Percentiles rank a stretch among this genome's conserved stretches.
Evolutionary conservation across 805 yeast genomes (phyloP).

Genomic region (Candida awuae): DNA sequence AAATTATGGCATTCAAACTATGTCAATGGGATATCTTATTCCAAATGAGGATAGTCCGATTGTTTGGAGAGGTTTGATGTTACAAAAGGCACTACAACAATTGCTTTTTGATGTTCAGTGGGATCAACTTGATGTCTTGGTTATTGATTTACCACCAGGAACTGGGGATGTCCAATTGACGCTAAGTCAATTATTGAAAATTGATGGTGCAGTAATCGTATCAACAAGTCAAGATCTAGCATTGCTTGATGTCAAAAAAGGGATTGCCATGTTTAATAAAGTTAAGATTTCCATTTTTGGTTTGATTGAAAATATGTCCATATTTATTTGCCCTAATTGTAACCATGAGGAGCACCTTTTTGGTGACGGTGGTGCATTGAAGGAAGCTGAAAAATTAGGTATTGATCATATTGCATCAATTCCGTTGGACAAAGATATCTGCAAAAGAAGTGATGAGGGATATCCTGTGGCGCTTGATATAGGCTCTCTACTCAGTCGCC

Average conservation of each 20-base stretch:
- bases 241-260: conserved; percentile 68
- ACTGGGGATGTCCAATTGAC: conserved; percentile 85
- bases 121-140: conserved; percentile 56
- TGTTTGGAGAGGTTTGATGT: conserved; percentile 83
- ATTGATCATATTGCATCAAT: conserved; percentile 54
- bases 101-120: conserved; percentile 77
- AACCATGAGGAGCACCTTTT: conserved; percentile 65
- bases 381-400: conserved; percentile 38
- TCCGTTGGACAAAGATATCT: conserved; percentile 57
- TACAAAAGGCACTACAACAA: conserved; percentile 81
- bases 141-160: conserved; percentile 86
- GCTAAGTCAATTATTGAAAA: conserved; percentile 65
- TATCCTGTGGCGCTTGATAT: conserved; percentile 48
- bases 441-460: conserved; percentile 56
- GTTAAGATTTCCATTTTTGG: conserved; percentile 68
- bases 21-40: conserved; percentile 85
- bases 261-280: conserved; percentile 68
- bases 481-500: conserved; percentile 30
- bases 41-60: conserved; percentile 58
- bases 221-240: conserved; percentile 87
- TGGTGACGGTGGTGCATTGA: conserved; percentile 55
- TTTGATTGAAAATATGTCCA: conserved; percentile 77
- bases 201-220: conserved; percentile 76
- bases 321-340: conserved; percentile 69
- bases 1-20: conserved; percentile 70